These are phyloP conservation scores for Trypanosoma lewisi DNA, from an alignment of 208 protist species.

Conservation along the genomic window DNA sequence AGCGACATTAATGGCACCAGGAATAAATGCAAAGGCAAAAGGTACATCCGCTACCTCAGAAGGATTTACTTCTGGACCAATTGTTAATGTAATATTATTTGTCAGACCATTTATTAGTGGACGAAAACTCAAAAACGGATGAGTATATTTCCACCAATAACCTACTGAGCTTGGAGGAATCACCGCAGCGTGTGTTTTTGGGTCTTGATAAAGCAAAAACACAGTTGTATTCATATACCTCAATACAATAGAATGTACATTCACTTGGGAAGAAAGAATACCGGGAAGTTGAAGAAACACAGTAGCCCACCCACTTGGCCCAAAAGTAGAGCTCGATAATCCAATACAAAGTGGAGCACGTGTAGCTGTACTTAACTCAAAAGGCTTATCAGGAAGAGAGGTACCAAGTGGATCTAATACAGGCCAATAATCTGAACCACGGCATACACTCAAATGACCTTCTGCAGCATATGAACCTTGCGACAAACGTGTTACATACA, in stretches of 20 bases:
- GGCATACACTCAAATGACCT: slow-evolving; percentile 58
- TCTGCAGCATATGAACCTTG: slow-evolving; percentile 40
- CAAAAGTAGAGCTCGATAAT: slow-evolving; percentile 68
- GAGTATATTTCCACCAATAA: slow-evolving; percentile 68
- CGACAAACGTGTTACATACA: slow-evolving; percentile 65
- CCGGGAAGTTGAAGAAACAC: slow-evolving; percentile 57
- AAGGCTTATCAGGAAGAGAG: slow-evolving; percentile 60
- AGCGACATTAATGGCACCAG: slow-evolving; percentile 48
- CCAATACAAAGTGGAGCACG: slow-evolving; percentile 58
- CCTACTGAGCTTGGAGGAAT: slow-evolving; percentile 33
- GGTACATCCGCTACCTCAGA: slow-evolving; percentile 28
- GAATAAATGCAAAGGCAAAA: slow-evolving; percentile 77
- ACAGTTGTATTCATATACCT: slow-evolving; percentile 41
- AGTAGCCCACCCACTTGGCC: slow-evolving; percentile 77
- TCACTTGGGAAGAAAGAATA: slow-evolving; percentile 37
- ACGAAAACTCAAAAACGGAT: slow-evolving; percentile 79
- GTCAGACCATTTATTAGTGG: slow-evolving; percentile 34
- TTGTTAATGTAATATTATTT: slow-evolving; percentile 47
- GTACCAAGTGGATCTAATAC: slow-evolving; percentile 77
- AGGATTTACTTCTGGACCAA: slow-evolving; percentile 28
- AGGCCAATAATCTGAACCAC: slow-evolving; percentile 72
- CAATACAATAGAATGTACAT: slow-evolving; percentile 47
- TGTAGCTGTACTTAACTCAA: slow-evolving; percentile 39
- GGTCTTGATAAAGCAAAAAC: slow-evolving; percentile 62
- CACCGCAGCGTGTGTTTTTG: slow-evolving; percentile 31